Evolutionary conservation across 768 basidiomycete genomes (phyloP), one percentile per base, ranked within the genome.

Genomic region (Collybia mongolica): DNA sequence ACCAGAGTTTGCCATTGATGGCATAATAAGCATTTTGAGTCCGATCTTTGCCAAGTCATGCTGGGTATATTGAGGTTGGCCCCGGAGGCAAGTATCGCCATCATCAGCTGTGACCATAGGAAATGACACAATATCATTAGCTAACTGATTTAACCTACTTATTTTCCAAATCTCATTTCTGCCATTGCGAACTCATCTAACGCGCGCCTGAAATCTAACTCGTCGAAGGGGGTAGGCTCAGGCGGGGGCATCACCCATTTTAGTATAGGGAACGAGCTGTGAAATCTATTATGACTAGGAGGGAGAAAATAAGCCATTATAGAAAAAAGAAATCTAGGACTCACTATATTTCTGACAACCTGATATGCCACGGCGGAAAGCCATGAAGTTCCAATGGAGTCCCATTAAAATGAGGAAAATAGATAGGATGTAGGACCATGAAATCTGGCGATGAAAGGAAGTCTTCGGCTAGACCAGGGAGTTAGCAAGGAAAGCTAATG

Each of bases 351-450:
- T 93, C 90, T 39, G 88, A 88, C 37, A 93, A 68, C 48, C 84
- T 74, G n/a, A 84, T 80, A 58, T 93, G 90, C 90, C 90, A 93
- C 14, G 90, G 90, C 15, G 90, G 90, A 58, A 86, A 91, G 4
- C 85, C 86, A 56, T 86, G 70, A 18, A 91, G 70, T 62, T 91
- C 88, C 44, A 85, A 65, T 1, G 86, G 81, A 19, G 70, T 59
- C 35, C 60, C 62, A 32, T 68, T 65, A 32, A 64, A 64, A 42
- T 58, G 65, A 11, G 68, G 62, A 2, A 72, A 67, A 26, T 69
- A 70, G 18, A 87, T 52, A 40, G 81, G 70, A 60, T 92, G 88
- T 14, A 91, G 72, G 55, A 93, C 82, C 75, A 90, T 79, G 44
- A 93, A 79, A 58, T 93, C 88, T 12, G 90, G 88, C 12, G 86